Base-by-base conservation (phyloP, 2,329 filamentous ascomycete species). In the Akanthomyces lecanii region DNA sequence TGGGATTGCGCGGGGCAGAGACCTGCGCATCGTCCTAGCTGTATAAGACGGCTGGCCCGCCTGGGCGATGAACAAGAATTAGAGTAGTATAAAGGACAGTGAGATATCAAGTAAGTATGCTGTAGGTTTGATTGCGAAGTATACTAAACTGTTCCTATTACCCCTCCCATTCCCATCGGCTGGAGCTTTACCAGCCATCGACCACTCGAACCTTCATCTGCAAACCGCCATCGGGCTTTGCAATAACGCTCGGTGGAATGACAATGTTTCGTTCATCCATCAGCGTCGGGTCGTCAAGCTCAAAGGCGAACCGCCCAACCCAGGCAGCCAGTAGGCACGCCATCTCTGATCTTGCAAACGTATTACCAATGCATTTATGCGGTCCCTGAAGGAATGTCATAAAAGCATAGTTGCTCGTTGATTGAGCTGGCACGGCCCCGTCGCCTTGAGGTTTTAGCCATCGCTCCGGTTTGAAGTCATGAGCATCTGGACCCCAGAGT, bases 331-430 rank as follows among this genome's bases (percentile, higher is more conserved):
- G 72, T 65, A 97, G 76, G 71, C 89, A 94, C 7, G 91, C 91
- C 75, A 97, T 90, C 79, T 97, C 94, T 0, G 89, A 86, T 71
- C 86, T 89, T 0, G 93, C 90, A 76, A 97, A 97, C 2, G 81
- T 81, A 74, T 88, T 83, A 0, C 92, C 93, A 68, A 97, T 97
- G 72, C 93, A 97, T 71, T 88, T 90, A 60, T 92, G 80, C 2
- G 92, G 91, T 0, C 93, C 93, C 71, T 96, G 91, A 63, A 97
- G 74, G 76, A 97, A 97, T 0, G 91, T 93, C 76, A 94, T 73
- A 69, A 89, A 88, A 1, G 88, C 84, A 72, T 89, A 96, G 74
- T 94, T 94, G 67, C 83, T 90, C 14, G 81, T 79, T 1, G 91
- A 30, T 5, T 30, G 28, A 30, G 28, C 28, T 30, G 28, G 28